A percentile compares a stretch with the other conserved stretches of the same genome.
Conservation (phyloP, 78 protist genomes). For the Salpingoeca rosetta region DNA sequence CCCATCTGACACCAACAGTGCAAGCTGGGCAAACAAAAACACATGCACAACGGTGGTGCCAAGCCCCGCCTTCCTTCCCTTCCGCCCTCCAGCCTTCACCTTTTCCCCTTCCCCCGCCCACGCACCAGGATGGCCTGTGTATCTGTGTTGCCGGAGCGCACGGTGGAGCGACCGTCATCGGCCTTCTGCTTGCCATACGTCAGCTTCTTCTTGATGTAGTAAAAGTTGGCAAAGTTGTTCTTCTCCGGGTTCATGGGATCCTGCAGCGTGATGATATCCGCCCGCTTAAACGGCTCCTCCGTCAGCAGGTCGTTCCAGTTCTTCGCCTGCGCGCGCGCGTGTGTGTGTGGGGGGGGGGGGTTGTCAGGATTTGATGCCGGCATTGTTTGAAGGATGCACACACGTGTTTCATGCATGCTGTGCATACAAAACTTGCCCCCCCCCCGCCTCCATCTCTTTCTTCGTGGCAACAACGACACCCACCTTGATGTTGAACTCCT, state of each 20-base stretch:
- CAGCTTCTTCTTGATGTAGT: slow-evolving; percentile 26
- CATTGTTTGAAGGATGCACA: not conserved
- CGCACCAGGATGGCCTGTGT: too few relatives aligned
- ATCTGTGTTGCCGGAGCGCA: too few relatives aligned
- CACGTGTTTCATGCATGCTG: not conserved
- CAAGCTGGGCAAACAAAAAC: too few relatives aligned
- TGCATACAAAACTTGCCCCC: too few relatives aligned
- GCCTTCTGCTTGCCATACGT: too few relatives aligned
- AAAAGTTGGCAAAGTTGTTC: slow-evolving; percentile 23
- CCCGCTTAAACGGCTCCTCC: slow-evolving; percentile 59
- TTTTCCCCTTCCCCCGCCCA: too few relatives aligned
- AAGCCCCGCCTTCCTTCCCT: too few relatives aligned
- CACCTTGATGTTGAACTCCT: slow-evolving; percentile 53
- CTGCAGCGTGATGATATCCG: slow-evolving; percentile 52
- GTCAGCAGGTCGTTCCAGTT: slow-evolving; percentile 60
- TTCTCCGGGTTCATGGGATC: slow-evolving; percentile 21
- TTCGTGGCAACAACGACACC: not conserved
- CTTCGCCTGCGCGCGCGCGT: slow-evolving; percentile 14
- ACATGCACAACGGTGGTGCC: too few relatives aligned
- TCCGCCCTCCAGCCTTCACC: too few relatives aligned
- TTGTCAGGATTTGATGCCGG: not conserved
- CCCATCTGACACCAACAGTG: too few relatives aligned
- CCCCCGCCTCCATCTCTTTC: too few relatives aligned
- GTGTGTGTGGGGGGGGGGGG: not conserved
- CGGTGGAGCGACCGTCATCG: too few relatives aligned